A percentile compares a stretch with the other conserved stretches of the same genome.
phyloP scores from a whole-genome alignment of 2,329 filamentous ascomycete genomes.

The Clonostachys solani region DNA sequence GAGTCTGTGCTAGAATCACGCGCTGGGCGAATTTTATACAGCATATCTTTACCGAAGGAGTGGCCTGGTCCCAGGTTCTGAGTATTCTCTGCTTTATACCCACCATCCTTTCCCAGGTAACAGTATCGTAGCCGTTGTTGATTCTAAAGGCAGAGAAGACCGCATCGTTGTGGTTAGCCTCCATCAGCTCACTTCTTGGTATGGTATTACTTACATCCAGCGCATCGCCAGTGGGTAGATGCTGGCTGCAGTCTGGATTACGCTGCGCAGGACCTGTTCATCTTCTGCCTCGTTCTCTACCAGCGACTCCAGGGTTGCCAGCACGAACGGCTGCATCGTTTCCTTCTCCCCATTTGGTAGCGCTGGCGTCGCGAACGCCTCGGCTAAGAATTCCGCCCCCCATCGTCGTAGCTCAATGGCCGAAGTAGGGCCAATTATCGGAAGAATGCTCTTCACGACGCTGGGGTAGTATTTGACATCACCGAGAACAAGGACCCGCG shows the following conservation, averaged over 20 bases:
- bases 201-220: slow-evolving; percentile 76
- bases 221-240: slow-evolving; percentile 89
- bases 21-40: slow-evolving; percentile 97
- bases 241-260: slow-evolving; percentile 84
- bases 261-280: slow-evolving; percentile 74
- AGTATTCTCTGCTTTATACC: slow-evolving; percentile 87
- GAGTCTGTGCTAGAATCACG: slow-evolving; percentile 87
- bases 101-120: slow-evolving; percentile 83
- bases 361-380: slow-evolving; percentile 91
- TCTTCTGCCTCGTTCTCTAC: slow-evolving; percentile 73
- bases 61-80: slow-evolving; percentile 78
- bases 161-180: too few relatives aligned
- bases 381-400: slow-evolving; percentile 93
- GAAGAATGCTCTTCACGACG: slow-evolving; percentile 89
- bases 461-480: slow-evolving; percentile 87
- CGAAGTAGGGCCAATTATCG: slow-evolving; percentile 74
- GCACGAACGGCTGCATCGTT: slow-evolving; percentile 69
- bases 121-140: slow-evolving; percentile 75
- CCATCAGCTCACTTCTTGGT: background rate
- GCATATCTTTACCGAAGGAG: slow-evolving; percentile 77
- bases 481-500: slow-evolving; percentile 81
- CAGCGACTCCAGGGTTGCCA: slow-evolving; percentile 71
- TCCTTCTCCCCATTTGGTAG: slow-evolving; percentile 76
- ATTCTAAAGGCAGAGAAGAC: slow-evolving; percentile 53
- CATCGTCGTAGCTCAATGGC: slow-evolving; percentile 84